Percentiles rank a stretch among this genome's conserved stretches.
Conservation (phyloP, 2,329 filamentous ascomycete genomes). For the Neonectria punicea region DNA sequence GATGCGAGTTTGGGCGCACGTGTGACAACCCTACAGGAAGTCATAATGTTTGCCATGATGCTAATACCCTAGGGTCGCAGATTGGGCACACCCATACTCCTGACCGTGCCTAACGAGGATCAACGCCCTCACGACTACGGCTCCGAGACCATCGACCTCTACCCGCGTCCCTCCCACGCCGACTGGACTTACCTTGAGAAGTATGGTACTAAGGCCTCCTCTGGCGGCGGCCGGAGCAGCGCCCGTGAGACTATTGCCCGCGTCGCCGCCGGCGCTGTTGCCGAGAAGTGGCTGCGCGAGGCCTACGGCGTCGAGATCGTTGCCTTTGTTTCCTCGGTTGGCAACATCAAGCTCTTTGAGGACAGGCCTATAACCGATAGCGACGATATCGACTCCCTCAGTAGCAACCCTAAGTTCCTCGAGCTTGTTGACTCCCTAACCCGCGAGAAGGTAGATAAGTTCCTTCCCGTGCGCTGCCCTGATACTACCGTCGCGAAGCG, state of each 20-base stretch:
- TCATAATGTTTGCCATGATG: slow-evolving; percentile 34
- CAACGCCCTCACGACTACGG: slow-evolving; percentile 92
- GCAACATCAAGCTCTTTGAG: slow-evolving; percentile 71
- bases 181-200: slow-evolving; percentile 98
- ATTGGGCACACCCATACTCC: slow-evolving; percentile 86
- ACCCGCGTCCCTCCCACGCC: slow-evolving; percentile 89
- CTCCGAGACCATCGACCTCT: slow-evolving; percentile 86
- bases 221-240: slow-evolving; percentile 86
- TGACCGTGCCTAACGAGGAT: slow-evolving; percentile 90
- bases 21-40: slow-evolving; percentile 40
- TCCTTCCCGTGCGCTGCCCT: slow-evolving; percentile 86
- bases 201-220: slow-evolving; percentile 91
- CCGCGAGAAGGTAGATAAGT: slow-evolving; percentile 76
- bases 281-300: slow-evolving; percentile 86
- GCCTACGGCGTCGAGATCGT: slow-evolving; percentile 89
- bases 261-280: slow-evolving; percentile 89
- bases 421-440: slow-evolving; percentile 68
- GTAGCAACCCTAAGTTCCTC: slow-evolving; percentile 82
- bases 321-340: slow-evolving; percentile 87
- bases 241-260: slow-evolving; percentile 92
- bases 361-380: slow-evolving; percentile 82
- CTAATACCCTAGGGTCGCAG: slow-evolving; percentile 30
- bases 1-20: slow-evolving; percentile 88
- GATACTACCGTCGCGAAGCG: slow-evolving; percentile 68
- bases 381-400: slow-evolving; percentile 56